Evolutionary conservation across 345 rosid species (phyloP), one percentile per base, ranked within the genome.

Genomic region (Cardamine occulta): DNA sequence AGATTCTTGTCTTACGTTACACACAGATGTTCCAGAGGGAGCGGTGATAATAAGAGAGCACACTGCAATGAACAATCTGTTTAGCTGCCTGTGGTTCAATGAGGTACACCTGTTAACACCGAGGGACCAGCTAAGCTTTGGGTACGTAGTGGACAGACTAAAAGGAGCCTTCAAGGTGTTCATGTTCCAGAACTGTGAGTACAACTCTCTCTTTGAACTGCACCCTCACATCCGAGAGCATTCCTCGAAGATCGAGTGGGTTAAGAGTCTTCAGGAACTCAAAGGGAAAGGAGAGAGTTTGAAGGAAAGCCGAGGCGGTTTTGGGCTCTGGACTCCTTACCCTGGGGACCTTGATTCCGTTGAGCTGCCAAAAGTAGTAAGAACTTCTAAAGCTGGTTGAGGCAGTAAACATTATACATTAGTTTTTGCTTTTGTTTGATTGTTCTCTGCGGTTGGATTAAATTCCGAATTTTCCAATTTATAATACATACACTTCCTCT

Each of bases 1-100:
- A 66, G 18, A 19, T 29, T 40, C 34, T 28, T 19, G 42, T 65
- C 28, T 66, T 78, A 55, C 14, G 2, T 65, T 64, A n/a, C n/a
- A n/a, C 82, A 86, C 91, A 96, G 99, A 96, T 86, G 99, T 96
- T 78, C 99, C 95, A 0, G 99, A 96, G 87, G 98, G 99, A 79
- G 99, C 99, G 15, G 66, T 93, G 78, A 93, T 93, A 74, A 74
- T 90, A 55, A 80, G 96, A 52, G 99, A 92, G 70, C 99, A 91
- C 71, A 91, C 99, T 3, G 83, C 86, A 23, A 57, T 91, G 74
- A 93, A 74, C 73, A 88, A 93, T 72, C 81, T 96, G 82, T 96
- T 96, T 66, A 87, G 88, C 81, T 93, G 99, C 86, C 64, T 91
- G 82, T 93, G 99, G 99, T 96, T 96, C 96, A 91, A 93, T 31